Conservation (phyloP, 139 green algal genomes). For the Astrephomene gubernaculifera region DNA sequence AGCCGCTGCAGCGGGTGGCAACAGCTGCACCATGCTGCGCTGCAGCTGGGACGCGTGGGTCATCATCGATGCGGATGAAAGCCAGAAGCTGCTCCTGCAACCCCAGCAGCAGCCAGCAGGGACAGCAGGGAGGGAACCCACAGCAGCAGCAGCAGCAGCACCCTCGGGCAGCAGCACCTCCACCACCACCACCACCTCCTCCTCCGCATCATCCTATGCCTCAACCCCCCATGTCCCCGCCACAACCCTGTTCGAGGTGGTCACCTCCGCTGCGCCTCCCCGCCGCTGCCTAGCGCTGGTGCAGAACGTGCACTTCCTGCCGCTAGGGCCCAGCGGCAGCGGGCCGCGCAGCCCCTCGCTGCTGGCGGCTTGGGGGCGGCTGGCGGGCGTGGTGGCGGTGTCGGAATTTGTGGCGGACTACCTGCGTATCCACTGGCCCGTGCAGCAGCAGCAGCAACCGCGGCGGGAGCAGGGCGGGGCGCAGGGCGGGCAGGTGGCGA, state of each 20-base stretch:
- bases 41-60: constrained; percentile 30
- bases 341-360: constrained; percentile 11
- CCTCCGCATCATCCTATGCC: no score
- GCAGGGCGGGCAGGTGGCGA: no score
- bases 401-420: constrained; percentile 58
- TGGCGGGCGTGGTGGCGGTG: constrained; percentile 47
- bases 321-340: constrained; percentile 52
- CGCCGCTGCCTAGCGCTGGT: constrained; percentile 45
- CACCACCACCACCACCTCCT: not conserved
- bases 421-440: constrained; percentile 11
- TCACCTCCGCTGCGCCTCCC: not conserved
- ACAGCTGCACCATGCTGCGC: no score
- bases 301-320: constrained; percentile 70
- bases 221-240: no score
- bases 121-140: no score
- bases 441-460: not conserved
- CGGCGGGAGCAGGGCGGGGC: no score
- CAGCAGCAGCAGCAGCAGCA: not conserved
- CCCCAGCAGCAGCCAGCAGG: not conserved
- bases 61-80: constrained; percentile 57
- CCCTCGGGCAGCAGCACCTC: not conserved
- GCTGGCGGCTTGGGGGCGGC: constrained; percentile 39
- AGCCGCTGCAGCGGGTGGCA: not conserved
- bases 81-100: constrained; percentile 1
- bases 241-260: constrained; percentile 18